phyloP scores from a whole-genome alignment of 1,284 basidiomycete genomes.

The Microbotryomycetes sp. region DNA sequence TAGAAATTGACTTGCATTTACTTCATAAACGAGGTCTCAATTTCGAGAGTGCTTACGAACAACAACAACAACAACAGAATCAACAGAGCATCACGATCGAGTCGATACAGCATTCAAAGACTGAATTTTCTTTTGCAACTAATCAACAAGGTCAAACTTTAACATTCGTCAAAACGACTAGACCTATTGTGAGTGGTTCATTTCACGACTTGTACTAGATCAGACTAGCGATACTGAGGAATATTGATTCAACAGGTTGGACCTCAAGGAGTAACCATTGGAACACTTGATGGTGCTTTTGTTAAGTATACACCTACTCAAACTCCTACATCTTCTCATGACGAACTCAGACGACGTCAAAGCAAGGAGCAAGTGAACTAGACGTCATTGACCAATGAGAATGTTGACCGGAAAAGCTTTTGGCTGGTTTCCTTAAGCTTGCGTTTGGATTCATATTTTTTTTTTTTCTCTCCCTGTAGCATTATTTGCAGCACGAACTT shows the following conservation, averaged over 20 bases:
- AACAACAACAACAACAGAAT: neutral
- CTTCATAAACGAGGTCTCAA: conserved; percentile 8
- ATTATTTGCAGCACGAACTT: too few species aligned
- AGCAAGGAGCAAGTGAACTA: too few species aligned
- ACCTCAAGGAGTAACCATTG: conserved; percentile 21
- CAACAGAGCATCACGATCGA: too few species aligned
- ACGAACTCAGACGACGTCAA: neutral
- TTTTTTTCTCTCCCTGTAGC: too few species aligned
- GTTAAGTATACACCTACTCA: neutral
- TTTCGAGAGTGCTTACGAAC: neutral
- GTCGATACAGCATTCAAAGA: too few species aligned
- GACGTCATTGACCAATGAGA: too few species aligned
- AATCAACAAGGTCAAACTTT: neutral
- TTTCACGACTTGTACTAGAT: neutral
- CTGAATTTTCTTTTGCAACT: neutral
- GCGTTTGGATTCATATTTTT: too few species aligned
- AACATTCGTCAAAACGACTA: conserved; percentile 29
- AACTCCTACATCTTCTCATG: neutral
- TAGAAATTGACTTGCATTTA: conserved; percentile 9
- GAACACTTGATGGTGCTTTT: conserved; percentile 22
- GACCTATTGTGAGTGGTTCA: conserved; percentile 21
- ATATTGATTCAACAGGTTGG: conserved; percentile 19
- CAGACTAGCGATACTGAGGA: too few species aligned
- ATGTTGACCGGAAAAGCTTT: too few species aligned
- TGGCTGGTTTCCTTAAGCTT: too few species aligned